phyloP scores from a whole-genome alignment of 2,329 filamentous ascomycete genomes.

The Colletotrichum camelliae region DNA sequence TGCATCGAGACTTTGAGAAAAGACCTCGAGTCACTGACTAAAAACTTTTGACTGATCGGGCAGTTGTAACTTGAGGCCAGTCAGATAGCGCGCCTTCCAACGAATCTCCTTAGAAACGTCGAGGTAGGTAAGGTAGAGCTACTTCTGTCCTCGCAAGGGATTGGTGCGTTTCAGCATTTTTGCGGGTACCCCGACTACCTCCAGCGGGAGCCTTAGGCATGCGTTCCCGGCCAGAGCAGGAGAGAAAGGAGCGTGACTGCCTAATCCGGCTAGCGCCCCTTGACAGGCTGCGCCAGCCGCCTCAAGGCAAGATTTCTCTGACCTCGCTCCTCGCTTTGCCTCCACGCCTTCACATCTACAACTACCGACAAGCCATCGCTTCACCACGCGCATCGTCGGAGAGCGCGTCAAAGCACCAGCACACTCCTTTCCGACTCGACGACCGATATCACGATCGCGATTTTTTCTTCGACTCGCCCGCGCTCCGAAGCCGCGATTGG shows the following conservation, averaged over 20 bases:
- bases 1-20: neutral
- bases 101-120: neutral
- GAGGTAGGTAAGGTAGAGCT: neutral
- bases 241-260: slow-evolving; percentile 27
- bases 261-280: slow-evolving; percentile 37
- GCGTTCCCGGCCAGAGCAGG: slow-evolving; percentile 21
- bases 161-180: slow-evolving; percentile 1
- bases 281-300: slow-evolving; percentile 35
- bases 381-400: slow-evolving; percentile 57
- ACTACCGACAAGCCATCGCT: slow-evolving; percentile 26
- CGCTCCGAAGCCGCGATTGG: slow-evolving; percentile 45
- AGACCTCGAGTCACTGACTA: neutral
- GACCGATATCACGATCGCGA: slow-evolving; percentile 41
- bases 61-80: neutral
- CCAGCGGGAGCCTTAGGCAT: neutral
- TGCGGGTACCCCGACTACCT: neutral
- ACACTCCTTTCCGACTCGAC: slow-evolving; percentile 35
- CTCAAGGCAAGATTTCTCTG: slow-evolving; percentile 49
- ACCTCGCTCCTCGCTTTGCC: slow-evolving; percentile 41
- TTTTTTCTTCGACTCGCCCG: slow-evolving; percentile 34
- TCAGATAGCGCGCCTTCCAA: neutral
- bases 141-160: neutral
- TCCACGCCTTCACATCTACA: slow-evolving; percentile 40
- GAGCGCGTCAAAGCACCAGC: slow-evolving; percentile 44
- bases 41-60: neutral